phyloP scores from a whole-genome alignment of 139 green algal species.

The Haematococcus sp. region DNA sequence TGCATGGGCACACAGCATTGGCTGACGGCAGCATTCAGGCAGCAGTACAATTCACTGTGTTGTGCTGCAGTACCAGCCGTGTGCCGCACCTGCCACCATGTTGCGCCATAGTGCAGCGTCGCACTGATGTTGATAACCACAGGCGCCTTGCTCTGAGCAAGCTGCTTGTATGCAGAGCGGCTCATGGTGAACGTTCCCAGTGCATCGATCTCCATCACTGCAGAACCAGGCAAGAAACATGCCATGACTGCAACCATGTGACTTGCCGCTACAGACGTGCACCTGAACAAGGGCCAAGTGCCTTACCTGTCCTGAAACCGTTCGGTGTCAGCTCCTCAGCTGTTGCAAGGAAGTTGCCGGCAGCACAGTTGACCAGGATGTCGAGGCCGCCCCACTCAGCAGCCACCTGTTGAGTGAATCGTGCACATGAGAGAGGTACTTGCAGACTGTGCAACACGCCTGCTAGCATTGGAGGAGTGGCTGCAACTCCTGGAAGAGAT shows the following conservation, averaged over 20 bases:
- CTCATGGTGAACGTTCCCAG: slow-evolving; percentile 90
- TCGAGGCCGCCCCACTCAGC: slow-evolving; percentile 61
- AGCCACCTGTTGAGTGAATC: slow-evolving; percentile 24
- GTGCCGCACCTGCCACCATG: slow-evolving; percentile 93
- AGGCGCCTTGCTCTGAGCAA: slow-evolving; percentile 28
- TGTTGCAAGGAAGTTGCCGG: slow-evolving; percentile 84
- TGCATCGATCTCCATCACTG: slow-evolving; percentile 96
- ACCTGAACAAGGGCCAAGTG: too few relatives aligned
- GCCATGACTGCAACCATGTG: not conserved
- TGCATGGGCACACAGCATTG: too few relatives aligned
- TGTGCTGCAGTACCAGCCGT: too few relatives aligned
- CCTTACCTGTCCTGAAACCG: slow-evolving; percentile 80
- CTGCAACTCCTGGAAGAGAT: too few relatives aligned
- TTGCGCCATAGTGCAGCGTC: slow-evolving; percentile 94
- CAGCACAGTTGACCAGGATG: slow-evolving; percentile 94
- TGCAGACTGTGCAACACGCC: too few relatives aligned
- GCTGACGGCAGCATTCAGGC: too few relatives aligned
- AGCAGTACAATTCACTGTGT: too few relatives aligned
- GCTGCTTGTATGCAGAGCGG: slow-evolving; percentile 65
- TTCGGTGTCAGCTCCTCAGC: slow-evolving; percentile 83
- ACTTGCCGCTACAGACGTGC: not conserved
- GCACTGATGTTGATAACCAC: slow-evolving; percentile 93
- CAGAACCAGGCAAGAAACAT: not conserved
- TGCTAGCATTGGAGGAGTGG: not conserved
- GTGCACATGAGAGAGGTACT: too few relatives aligned